Evolutionary conservation across 805 yeast species (phyloP), one percentile per base, ranked within the genome.

Genomic region (Kazachstania africana): DNA sequence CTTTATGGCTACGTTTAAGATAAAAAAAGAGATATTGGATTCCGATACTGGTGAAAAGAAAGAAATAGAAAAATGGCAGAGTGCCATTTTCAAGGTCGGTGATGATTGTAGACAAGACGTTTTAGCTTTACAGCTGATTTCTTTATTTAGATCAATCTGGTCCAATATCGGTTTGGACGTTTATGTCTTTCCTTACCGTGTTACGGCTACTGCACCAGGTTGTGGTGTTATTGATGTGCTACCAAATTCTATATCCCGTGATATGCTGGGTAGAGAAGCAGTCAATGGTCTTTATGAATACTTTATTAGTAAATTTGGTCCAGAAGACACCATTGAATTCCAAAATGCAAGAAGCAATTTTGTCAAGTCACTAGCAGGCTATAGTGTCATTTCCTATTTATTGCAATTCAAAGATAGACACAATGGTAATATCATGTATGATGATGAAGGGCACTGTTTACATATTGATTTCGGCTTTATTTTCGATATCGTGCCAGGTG

Each of bases 51-150:
- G 66, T 27, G 66, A 49, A 18, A 42, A 40, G n/a, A 41, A 50
- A 5, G 65, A 68, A 4, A 53, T 71, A 30, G 88, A 81, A 31
- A 71, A 66, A 42, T 80, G 94, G 93, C 85, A 85, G 50, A 76
- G 93, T 50, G 98, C 98, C 10, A 93, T 91, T 54, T 91, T 91
- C 70, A 91, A 91, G 57, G 98, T 91, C 34, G 99, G 99, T 38
- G 99, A 91, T 60, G 99, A 91, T 59, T 88, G 97, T 63, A 72
- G 99, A 44, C 99, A 91, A 57, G 99, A 91, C 59, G 88, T 91
- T 30, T 67, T 91, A 43, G 96, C 95, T 0, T 63, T 91, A 36
- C 99, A 91, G 53, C 64, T 91, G 49, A 79, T 93, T 36, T 79
- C 95, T 3, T 76, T 91, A 23, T 91, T 93, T 66, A 70, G 94